Percentiles rank a stretch among this genome's conserved stretches.
Evolutionary conservation across 345 rosid species (phyloP).

Genomic region (Abelmoschus esculentus): DNA sequence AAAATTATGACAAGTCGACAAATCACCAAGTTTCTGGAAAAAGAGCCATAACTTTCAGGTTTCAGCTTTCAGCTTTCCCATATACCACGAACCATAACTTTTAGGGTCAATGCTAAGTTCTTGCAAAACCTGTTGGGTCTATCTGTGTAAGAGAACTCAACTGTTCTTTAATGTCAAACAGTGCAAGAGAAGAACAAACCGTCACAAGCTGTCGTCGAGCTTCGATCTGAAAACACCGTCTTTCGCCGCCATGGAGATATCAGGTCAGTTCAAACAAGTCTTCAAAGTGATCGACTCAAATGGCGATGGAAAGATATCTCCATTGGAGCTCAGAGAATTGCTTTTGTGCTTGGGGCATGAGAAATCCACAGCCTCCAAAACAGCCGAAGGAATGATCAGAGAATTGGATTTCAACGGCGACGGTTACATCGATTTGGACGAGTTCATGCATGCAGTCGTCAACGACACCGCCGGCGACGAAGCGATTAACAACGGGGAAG

Average conservation of each 20-base stretch:
- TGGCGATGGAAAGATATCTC: constrained; percentile 45
- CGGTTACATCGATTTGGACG: constrained; percentile 36
- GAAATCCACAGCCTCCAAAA: constrained; percentile 21
- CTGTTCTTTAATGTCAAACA: not conserved
- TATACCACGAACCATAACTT: not conserved
- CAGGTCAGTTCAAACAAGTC: constrained; percentile 31
- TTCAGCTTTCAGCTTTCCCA: not conserved
- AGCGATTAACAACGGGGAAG: constrained; percentile 7
- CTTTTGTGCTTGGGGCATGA: constrained; percentile 29
- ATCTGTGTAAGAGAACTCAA: constrained; percentile 10
- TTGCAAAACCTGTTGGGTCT: constrained; percentile 15
- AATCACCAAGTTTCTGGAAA: not conserved
- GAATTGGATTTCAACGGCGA: constrained; percentile 45
- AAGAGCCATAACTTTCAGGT: constrained; percentile 1
- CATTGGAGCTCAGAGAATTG: constrained; percentile 32
- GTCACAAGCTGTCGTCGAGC: constrained; percentile 10
- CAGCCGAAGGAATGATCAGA: constrained; percentile 33
- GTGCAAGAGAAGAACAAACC: constrained; percentile 2
- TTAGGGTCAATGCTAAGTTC: constrained; percentile 11
- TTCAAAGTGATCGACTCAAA: constrained; percentile 39
- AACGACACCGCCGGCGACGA: not conserved
- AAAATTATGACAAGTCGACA: constrained; percentile 17
- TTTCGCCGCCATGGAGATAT: constrained; percentile 27
- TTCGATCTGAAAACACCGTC: constrained; percentile 14
- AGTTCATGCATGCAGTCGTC: constrained; percentile 24